These are phyloP conservation scores for Pistacia integerrima DNA, from an alignment of 345 rosid species.

Conservation along the genomic window DNA sequence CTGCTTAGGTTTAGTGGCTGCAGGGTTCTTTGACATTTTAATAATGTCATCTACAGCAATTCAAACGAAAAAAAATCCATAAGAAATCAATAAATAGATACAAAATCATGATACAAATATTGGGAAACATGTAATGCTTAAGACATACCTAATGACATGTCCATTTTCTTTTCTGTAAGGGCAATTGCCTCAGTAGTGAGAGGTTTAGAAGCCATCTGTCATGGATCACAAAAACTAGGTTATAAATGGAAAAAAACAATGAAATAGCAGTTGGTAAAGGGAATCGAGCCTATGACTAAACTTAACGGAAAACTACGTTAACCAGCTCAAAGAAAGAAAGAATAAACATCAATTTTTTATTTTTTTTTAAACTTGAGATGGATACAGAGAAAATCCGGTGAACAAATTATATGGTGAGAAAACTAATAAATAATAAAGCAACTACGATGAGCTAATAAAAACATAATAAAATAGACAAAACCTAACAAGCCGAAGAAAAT, in stretches of 20 bases:
- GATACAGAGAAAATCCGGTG: neutral
- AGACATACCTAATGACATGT: slow-evolving; percentile 76
- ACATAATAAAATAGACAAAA: neutral
- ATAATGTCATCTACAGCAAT: slow-evolving; percentile 64
- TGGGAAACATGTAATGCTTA: neutral
- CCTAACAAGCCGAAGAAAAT: neutral
- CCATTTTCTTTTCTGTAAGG: slow-evolving; percentile 84
- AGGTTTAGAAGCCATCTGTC: slow-evolving; percentile 67
- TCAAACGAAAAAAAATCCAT: neutral
- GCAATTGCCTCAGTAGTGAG: slow-evolving; percentile 77
- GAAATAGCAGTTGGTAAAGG: neutral
- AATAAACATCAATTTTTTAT: too few relatives aligned
- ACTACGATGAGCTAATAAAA: too few relatives aligned
- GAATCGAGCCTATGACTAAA: neutral
- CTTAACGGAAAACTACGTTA: neutral
- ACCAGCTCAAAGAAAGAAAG: neutral
- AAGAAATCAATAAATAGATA: slow-evolving; percentile 3
- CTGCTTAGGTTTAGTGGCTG: slow-evolving; percentile 48
- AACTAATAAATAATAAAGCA: neutral
- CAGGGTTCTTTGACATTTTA: slow-evolving; percentile 70
- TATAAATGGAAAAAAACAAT: neutral
- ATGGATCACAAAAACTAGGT: neutral
- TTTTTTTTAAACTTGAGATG: neutral
- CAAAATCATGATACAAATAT: neutral
- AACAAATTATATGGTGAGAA: neutral